These are phyloP conservation scores for Verticillium zaregamsianum DNA, from an alignment of 2,329 filamentous ascomycete genomes.

Conservation along the genomic window DNA sequence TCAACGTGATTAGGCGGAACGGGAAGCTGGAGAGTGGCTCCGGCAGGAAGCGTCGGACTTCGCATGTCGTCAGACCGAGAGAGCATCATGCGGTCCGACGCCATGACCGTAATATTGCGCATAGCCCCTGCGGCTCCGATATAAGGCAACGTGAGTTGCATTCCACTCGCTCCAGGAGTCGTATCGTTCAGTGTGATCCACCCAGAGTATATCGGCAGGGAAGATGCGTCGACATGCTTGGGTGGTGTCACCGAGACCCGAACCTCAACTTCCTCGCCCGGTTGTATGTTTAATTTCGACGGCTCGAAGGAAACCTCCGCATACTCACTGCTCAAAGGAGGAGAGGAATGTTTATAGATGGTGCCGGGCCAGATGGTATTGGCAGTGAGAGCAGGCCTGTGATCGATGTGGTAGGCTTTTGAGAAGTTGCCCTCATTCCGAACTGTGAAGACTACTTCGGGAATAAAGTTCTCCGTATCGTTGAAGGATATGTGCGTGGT, in stretches of 20 bases:
- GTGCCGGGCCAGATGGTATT: constrained; percentile 2
- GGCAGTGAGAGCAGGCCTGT: constrained; percentile 43
- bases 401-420: constrained; percentile 47
- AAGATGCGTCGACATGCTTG: constrained; percentile 19
- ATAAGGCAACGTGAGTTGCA: constrained; percentile 6
- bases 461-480: constrained; percentile 53
- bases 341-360: constrained; percentile 38
- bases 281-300: constrained; percentile 1
- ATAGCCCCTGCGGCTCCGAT: constrained; percentile 7
- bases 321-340: constrained; percentile 21
- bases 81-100: neutral
- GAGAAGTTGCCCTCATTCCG: constrained; percentile 45
- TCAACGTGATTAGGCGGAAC: constrained; percentile 1
- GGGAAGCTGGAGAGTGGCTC: constrained; percentile 8
- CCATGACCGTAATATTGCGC: constrained; percentile 8
- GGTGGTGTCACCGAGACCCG: constrained; percentile 40
- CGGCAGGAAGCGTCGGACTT: neutral
- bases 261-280: constrained; percentile 27
- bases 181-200: constrained; percentile 35
- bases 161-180: constrained; percentile 21
- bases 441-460: constrained; percentile 47
- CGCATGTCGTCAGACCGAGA: constrained; percentile 6
- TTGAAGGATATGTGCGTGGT: constrained; percentile 58
- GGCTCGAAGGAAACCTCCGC: constrained; percentile 14
- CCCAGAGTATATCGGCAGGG: constrained; percentile 38